phyloP scores from a whole-genome alignment of 2,329 filamentous ascomycete species.

The Exophiala xenobiotica region DNA sequence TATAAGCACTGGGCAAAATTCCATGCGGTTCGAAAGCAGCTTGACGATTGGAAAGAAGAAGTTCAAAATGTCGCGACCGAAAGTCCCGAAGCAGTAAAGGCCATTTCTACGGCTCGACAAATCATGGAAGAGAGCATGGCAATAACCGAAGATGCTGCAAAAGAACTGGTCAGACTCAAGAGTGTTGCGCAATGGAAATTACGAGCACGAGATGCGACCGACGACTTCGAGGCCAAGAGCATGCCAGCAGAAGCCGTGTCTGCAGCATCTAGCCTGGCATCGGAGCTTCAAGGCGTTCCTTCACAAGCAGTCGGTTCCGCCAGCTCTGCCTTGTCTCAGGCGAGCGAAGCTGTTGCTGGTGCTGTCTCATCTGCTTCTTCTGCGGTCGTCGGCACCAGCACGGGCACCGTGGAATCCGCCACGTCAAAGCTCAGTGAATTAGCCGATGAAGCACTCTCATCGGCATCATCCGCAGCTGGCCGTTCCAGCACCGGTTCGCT shows the following conservation, averaged over 20 bases:
- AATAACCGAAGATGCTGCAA: conserved; percentile 73
- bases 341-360: conserved; percentile 33
- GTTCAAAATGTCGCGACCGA: conserved; percentile 73
- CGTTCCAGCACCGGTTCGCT: conserved; percentile 9
- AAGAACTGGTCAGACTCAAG: conserved; percentile 77
- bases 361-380: conserved; percentile 24
- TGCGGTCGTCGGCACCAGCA: conserved; percentile 32
- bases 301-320: conserved; percentile 32
- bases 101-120: conserved; percentile 65
- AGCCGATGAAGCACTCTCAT: conserved; percentile 23
- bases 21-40: conserved; percentile 77
- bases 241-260: conserved; percentile 56
- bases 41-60: conserved; percentile 80
- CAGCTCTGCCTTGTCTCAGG: conserved; percentile 25
- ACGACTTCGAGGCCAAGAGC: conserved; percentile 72
- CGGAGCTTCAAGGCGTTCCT: conserved; percentile 26
- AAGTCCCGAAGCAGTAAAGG: conserved; percentile 68
- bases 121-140: conserved; percentile 79
- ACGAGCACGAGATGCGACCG: conserved; percentile 66
- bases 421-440: conserved; percentile 31
- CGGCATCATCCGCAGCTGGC: conserved; percentile 13
- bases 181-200: conserved; percentile 84
- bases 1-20: conserved; percentile 98
- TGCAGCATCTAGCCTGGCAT: conserved; percentile 34
- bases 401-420: conserved; percentile 38